phyloP scores from a whole-genome alignment of 345 rosid species.

The Pseudoturritis turrita region DNA sequence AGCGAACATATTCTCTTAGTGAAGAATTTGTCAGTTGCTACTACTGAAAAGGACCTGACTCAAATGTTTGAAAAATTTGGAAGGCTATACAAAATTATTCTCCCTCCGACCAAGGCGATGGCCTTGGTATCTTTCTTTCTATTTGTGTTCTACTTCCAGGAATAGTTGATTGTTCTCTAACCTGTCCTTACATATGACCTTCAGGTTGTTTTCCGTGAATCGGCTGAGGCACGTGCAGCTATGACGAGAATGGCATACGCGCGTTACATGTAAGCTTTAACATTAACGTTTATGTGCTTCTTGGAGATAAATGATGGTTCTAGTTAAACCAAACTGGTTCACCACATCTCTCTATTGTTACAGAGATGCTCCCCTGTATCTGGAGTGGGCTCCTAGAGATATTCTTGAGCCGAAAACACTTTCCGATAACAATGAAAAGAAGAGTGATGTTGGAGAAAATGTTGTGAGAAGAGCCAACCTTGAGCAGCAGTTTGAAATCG shows the following conservation, averaged over 20 bases:
- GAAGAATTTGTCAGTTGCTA: slow-evolving; percentile 87
- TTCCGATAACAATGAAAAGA: slow-evolving; percentile 34
- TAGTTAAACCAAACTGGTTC: not conserved
- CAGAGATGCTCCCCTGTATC: slow-evolving; percentile 91
- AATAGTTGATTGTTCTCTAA: not conserved
- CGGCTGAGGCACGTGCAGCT: slow-evolving; percentile 87
- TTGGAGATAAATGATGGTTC: not conserved
- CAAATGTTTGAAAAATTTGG: slow-evolving; percentile 86
- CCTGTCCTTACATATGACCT: slow-evolving; percentile 9
- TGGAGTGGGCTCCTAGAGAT: slow-evolving; percentile 94
- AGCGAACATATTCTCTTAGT: slow-evolving; percentile 77
- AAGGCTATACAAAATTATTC: slow-evolving; percentile 67
- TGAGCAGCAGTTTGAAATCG: slow-evolving; percentile 65
- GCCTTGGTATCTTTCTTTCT: slow-evolving; percentile 60
- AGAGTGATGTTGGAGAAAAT: slow-evolving; percentile 46
- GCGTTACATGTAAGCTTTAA: slow-evolving; percentile 70
- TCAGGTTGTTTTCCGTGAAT: slow-evolving; percentile 89
- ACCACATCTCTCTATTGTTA: slow-evolving; percentile 14
- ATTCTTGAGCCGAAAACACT: slow-evolving; percentile 45
- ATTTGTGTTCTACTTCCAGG: not conserved
- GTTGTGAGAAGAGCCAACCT: slow-evolving; percentile 57
- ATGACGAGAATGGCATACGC: slow-evolving; percentile 79
- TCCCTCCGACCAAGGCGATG: slow-evolving; percentile 86
- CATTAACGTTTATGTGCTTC: slow-evolving; percentile 1
- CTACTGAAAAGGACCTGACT: slow-evolving; percentile 74